Percentiles rank a stretch among this genome's conserved stretches.
Conservation (phyloP, 106 monocot species). For the Dendrobium nobile region DNA sequence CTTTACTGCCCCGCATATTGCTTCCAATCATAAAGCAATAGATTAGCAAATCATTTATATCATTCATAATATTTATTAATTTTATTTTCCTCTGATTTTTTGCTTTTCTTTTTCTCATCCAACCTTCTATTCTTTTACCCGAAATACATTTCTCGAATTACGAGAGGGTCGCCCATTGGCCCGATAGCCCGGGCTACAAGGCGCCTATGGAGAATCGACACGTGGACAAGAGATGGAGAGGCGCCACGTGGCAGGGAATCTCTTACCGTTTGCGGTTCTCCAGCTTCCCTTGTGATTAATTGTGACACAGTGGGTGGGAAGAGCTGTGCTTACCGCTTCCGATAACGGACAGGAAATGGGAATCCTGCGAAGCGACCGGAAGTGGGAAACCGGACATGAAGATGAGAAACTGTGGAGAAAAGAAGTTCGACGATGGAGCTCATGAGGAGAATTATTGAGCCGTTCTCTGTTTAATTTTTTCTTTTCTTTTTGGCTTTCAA, state of each 20-base stretch:
- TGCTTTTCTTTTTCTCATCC: neutral
- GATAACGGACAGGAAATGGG: constrained; percentile 4
- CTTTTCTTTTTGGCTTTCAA: neutral
- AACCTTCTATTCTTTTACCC: neutral
- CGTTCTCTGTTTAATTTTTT: neutral
- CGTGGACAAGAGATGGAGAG: neutral
- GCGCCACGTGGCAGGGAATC: neutral
- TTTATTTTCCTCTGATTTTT: neutral
- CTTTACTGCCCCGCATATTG: neutral
- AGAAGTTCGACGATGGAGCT: neutral
- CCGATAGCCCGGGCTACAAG: neutral
- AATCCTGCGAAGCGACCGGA: neutral
- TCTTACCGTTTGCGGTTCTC: neutral
- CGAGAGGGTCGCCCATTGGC: neutral
- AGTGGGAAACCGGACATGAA: constrained; percentile 2
- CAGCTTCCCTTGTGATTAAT: neutral
- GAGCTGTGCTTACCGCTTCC: neutral
- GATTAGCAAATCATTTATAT: constrained; percentile 8
- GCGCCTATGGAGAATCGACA: neutral
- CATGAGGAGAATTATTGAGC: neutral
- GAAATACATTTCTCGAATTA: neutral
- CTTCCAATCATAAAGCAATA: constrained; percentile 12
- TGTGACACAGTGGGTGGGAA: neutral
- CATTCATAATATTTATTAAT: neutral
- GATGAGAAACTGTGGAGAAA: neutral